Percentiles rank a stretch among this genome's conserved stretches.
These are phyloP conservation scores for Adiantum capillusveneris DNA, from an alignment of 75 land plant genomes.

Conservation along the genomic window DNA sequence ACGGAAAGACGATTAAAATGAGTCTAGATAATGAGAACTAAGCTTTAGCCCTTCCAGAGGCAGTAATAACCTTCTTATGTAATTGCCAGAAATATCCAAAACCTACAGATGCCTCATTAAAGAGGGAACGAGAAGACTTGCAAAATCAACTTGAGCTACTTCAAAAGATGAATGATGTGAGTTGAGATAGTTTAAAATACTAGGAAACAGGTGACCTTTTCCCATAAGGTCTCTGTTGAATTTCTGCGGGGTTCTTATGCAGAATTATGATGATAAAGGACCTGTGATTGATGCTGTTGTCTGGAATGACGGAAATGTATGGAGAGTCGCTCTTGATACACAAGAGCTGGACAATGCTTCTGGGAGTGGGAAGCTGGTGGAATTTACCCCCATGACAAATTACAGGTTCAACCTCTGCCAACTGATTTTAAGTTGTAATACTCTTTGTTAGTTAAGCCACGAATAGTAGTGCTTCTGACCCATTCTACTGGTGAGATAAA, in stretches of 20 bases:
- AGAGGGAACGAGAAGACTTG: conserved; percentile 75
- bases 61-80: neutral
- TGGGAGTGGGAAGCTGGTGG: conserved; percentile 68
- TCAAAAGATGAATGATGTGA: conserved; percentile 28
- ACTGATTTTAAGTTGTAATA: too few relatives aligned
- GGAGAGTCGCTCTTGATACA: conserved; percentile 97
- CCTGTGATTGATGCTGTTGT: conserved; percentile 97
- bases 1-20: too few relatives aligned
- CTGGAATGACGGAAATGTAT: conserved; percentile 94
- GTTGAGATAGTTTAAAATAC: too few relatives aligned
- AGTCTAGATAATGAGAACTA: neutral
- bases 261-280: conserved; percentile 95
- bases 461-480: too few relatives aligned
- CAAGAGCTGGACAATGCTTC: conserved; percentile 70
- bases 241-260: too few relatives aligned
- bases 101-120: conserved; percentile 45
- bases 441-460: too few relatives aligned
- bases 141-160: conserved; percentile 76
- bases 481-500: too few relatives aligned
- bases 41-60: neutral
- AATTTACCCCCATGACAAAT: conserved; percentile 84
- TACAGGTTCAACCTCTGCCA: conserved; percentile 49
- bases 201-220: too few relatives aligned
- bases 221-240: too few relatives aligned
- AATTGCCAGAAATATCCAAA: conserved; percentile 65